phyloP scores from a whole-genome alignment of 1,284 basidiomycete species.

The Trichosporon asahii region DNA sequence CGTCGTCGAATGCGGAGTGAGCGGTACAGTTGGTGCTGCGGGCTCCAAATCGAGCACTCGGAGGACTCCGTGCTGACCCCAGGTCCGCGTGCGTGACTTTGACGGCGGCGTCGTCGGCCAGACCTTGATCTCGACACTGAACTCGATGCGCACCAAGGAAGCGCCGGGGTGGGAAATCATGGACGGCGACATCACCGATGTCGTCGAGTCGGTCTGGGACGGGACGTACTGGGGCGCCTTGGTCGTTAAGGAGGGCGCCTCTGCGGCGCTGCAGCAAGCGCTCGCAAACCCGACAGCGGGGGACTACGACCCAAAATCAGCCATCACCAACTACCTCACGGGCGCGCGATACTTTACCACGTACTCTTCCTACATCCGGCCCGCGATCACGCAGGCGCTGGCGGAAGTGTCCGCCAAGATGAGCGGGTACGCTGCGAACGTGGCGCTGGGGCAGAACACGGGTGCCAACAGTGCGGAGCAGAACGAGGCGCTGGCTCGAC shows the following conservation, averaged over 20 bases:
- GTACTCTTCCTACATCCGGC: constrained; percentile 3
- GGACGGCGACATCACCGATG: background rate
- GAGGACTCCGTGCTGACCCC: background rate
- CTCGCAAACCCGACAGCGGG: background rate
- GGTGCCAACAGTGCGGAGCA: background rate
- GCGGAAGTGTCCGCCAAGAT: background rate
- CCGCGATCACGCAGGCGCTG: background rate
- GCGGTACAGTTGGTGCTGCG: no score
- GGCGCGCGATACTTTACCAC: constrained; percentile 10
- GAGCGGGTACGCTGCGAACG: background rate
- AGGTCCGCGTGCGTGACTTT: constrained; percentile 1
- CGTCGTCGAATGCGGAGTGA: no score
- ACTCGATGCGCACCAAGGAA: background rate
- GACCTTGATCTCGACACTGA: background rate
- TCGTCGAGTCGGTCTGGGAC: constrained; percentile 1
- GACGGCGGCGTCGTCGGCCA: constrained; percentile 5
- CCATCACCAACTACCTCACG: constrained; percentile 1
- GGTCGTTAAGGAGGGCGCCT: background rate
- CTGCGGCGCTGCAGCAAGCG: background rate
- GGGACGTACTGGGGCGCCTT: background rate
- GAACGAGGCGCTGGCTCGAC: background rate
- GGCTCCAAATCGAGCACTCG: no score
- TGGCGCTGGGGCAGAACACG: background rate
- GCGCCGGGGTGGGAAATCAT: background rate
- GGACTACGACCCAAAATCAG: background rate